Percentiles rank a stretch among this genome's conserved stretches.
Evolutionary conservation across 495 filamentous ascomycete genomes (phyloP).

Genomic region (Extremus antarcticus): DNA sequence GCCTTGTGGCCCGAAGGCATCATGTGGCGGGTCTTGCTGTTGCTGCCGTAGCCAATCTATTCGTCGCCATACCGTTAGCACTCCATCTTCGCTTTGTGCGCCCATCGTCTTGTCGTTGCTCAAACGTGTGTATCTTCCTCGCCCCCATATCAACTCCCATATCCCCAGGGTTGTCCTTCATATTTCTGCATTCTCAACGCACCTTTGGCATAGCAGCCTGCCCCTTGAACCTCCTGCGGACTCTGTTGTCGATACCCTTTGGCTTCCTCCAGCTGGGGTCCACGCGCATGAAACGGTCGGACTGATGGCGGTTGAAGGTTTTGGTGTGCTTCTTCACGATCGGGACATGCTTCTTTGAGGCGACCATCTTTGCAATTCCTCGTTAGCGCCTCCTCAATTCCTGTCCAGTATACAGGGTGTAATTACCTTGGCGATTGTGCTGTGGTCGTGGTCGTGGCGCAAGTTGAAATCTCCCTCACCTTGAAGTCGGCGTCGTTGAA

Average conservation of each 20-base stretch:
- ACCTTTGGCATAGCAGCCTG: conserved; percentile 96
- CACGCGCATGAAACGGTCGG: conserved; percentile 87
- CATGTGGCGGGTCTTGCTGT: conserved; percentile 97
- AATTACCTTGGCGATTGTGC: neutral
- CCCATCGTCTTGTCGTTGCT: no score
- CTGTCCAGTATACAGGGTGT: neutral
- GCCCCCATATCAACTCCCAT: neutral
- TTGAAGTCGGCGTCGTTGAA: neutral
- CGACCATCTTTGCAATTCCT: conserved; percentile 62
- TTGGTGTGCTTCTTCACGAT: conserved; percentile 99
- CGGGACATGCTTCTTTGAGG: conserved; percentile 96
- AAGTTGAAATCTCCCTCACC: no score
- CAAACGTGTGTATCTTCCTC: no score
- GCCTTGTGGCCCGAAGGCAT: conserved; percentile 99
- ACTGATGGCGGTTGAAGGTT: conserved; percentile 91
- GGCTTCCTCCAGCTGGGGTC: conserved; percentile 90
- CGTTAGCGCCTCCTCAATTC: conserved; percentile 7
- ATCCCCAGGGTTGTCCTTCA: conserved; percentile 2
- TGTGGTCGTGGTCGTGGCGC: neutral
- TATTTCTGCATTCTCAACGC: conserved; percentile 31
- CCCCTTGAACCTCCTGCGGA: conserved; percentile 87
- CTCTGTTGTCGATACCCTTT: conserved; percentile 95
- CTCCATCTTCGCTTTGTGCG: neutral
- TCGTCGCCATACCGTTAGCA: conserved; percentile 16
- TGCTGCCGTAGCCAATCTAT: conserved; percentile 94